Base-by-base conservation (phyloP, 768 basidiomycete species). In the Boletus barrowsii region DNA sequence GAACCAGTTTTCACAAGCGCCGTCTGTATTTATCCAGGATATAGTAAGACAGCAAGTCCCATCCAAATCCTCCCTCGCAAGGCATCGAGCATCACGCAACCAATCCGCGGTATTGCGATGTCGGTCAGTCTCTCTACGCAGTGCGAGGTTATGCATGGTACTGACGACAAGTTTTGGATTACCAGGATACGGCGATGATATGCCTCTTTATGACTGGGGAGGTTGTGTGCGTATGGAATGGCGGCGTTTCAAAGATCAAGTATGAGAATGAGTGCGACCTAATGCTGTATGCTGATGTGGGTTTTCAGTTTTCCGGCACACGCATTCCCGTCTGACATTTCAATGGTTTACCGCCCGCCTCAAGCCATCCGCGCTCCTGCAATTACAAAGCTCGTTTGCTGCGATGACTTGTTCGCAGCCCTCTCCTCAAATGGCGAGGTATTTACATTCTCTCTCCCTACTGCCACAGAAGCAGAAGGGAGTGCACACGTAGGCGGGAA, bases 381-480 rank as follows among this genome's bases (percentile, higher is more conserved):
- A 47, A 91, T 98, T 46, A 76, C 77, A 39, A 97, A 94, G 69
- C 78, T 99, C 47, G 84, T 84, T 8, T 82, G 80, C 46, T 88
- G 85, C 58, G 93, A 93, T 18, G 84, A 86, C 40, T 74, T 80
- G 1, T 91, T 98, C 59, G 93, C 89, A 0, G 90, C 92, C 0
- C 73, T 98, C 4, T 88, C 90, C 0, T 81, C 80, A 1, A 86
- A 86, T 47, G 96, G 96, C n/a, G 96, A 98, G 67, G 82, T 98
- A 3, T 98, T 92, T 68, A 89, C 86, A 0, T 97, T 95, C 64
- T 73, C 78, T 4, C 69, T 82, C 1, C 75, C 76, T 0, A 59
- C 68, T 10, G 67, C 76, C 37, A 51, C 68, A 17, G 73, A 75
- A 22, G 60, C 64, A 18, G 65, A 65, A 33, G 65, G 54, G 10